Evolutionary conservation across 192 early-diverging fungal species (phyloP).

Genomic region (Gaertneriomyces semiglobifer): DNA sequence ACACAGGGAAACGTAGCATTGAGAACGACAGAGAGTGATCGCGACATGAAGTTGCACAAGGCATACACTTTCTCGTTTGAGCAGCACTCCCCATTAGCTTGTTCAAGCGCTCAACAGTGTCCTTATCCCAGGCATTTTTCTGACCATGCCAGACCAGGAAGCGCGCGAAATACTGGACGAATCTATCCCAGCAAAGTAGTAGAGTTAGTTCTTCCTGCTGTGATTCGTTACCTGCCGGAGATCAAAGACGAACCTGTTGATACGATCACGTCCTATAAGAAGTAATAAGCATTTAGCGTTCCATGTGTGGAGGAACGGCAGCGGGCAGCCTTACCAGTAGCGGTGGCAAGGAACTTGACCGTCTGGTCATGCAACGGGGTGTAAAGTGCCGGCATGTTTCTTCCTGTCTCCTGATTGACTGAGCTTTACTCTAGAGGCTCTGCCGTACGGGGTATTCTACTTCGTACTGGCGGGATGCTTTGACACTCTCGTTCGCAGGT

Average conservation of each 20-base stretch:
- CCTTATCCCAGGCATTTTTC: constrained; percentile 44
- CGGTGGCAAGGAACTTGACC: constrained; percentile 42
- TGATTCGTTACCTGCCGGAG: neutral
- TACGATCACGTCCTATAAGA: constrained; percentile 39
- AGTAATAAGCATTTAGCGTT: neutral
- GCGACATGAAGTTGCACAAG: neutral
- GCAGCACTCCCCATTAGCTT: constrained; percentile 57
- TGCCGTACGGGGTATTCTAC: no score
- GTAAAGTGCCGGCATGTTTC: no score
- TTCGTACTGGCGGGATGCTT: no score
- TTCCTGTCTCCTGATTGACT: no score
- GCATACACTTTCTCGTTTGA: constrained; percentile 67
- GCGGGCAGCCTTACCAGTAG: constrained; percentile 23
- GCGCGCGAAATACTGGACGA: constrained; percentile 83
- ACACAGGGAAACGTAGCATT: neutral
- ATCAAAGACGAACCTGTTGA: constrained; percentile 27
- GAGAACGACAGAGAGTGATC: neutral
- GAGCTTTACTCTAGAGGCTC: no score
- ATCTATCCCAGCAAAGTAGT: constrained; percentile 47
- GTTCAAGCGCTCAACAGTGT: constrained; percentile 52
- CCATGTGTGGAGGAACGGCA: neutral
- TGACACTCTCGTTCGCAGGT: no score
- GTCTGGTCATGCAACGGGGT: constrained; percentile 27
- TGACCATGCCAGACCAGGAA: constrained; percentile 66
- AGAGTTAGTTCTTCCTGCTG: neutral